Base-by-base conservation (phyloP, 148 eudicot genomes). In the Rhododendron ovatum region DNA sequence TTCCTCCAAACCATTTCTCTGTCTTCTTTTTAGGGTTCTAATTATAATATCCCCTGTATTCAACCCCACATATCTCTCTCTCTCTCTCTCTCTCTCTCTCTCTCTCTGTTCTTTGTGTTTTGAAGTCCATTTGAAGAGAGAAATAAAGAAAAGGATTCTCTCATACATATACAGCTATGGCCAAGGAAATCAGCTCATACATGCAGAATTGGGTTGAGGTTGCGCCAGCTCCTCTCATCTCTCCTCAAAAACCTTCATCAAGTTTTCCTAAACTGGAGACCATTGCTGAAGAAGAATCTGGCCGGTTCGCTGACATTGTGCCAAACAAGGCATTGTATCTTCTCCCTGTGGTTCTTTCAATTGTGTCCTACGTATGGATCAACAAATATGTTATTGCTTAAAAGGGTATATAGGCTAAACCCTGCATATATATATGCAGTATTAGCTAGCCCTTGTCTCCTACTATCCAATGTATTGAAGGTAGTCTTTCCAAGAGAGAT, bases 281-380 rank as follows among this genome's bases (percentile, higher is more conserved):
- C 43, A 91, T 91, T 24, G 24, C 88, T 0, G 91, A 91, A 84
- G 93, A 91, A 89, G 90, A 80, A 8, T 47, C 85, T 2, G 28
- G n/a, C 53, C 20, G 51, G 47, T 65, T 82, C 4, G 26, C 35
- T 12, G 85, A 87, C 6, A 30, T 76, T 20, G 69, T 48, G 59
- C 80, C 47, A 7, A 90, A 86, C 47, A 86, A 86, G 63, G 83
- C 85, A 18, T 30, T 89, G 3, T 78, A 86, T 78, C 65, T 88
- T 61, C 84, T 91, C 78, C 92, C 92, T 57, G 69, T 89, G 10
- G 75, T 89, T 10, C 87, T 90, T 48, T 90, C 92, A 45, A 45
- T 90, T 74, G 81, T 61, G 3, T 88, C 89, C 45, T 91, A 86
- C 43, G 47, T 87, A 4, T 33, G 86, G 85, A 82, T 88, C 0